Conservation (phyloP, 2,329 filamentous ascomycete genomes). For the Aureobasidium uvarum region DNA sequence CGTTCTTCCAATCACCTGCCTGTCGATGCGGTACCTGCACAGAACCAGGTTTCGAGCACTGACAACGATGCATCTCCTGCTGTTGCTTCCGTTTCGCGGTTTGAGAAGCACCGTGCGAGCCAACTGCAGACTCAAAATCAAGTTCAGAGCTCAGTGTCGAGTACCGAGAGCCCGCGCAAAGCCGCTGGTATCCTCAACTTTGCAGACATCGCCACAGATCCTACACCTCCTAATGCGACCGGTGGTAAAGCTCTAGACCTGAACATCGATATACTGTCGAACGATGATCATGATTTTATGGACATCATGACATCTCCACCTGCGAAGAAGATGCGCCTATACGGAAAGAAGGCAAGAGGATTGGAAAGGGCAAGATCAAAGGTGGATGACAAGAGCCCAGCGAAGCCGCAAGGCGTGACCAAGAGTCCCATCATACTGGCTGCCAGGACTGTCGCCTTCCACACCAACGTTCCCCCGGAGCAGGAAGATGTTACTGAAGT, state of each 20-base stretch:
- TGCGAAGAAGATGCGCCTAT: slow-evolving; percentile 37
- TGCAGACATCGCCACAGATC: slow-evolving; percentile 36
- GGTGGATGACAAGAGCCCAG: background rate
- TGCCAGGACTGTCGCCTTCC: slow-evolving; percentile 1
- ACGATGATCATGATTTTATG: slow-evolving; percentile 40
- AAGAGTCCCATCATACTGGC: background rate
- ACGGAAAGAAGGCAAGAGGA: slow-evolving; percentile 29
- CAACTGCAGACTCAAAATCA: slow-evolving; percentile 23
- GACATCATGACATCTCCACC: slow-evolving; percentile 35
- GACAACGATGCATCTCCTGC: background rate
- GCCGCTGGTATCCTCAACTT: slow-evolving; percentile 36
- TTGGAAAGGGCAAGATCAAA: slow-evolving; percentile 1
- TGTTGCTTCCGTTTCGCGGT: slow-evolving; percentile 30
- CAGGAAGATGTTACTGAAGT: background rate
- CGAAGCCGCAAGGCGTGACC: background rate
- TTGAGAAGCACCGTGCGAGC: slow-evolving; percentile 32
- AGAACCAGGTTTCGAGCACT: slow-evolving; percentile 25
- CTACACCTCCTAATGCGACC: slow-evolving; percentile 32
- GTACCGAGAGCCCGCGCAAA: slow-evolving; percentile 37
- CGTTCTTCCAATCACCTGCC: slow-evolving; percentile 20
- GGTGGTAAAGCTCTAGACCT: slow-evolving; percentile 34
- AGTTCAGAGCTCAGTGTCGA: slow-evolving; percentile 18
- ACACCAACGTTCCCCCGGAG: background rate
- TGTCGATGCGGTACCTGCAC: background rate
- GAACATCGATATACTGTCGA: slow-evolving; percentile 40